Evolutionary conservation across 139 green algal genomes (phyloP), one percentile per base, ranked within the genome.

Genomic region (Limnomonas spitsbergensis): DNA sequence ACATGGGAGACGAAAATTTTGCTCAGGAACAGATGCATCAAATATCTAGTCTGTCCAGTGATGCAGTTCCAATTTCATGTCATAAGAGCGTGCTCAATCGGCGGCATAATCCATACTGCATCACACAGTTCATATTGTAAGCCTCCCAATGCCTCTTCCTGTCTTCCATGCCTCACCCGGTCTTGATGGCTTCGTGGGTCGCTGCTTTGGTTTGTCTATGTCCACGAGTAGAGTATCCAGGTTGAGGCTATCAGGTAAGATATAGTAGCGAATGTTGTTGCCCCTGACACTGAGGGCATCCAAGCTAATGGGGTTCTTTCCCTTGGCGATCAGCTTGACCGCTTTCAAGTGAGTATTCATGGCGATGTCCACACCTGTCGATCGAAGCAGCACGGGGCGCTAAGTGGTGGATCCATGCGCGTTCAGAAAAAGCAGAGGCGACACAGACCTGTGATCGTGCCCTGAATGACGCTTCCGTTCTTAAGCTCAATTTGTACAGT

Each of bases 261-360:
- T 98, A 86, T 95, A 98, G 85, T 98, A 99, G 24, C 94, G 80
- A 69, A 97, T 95, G 39, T 86, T 94, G 81, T 92, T 93, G n/a
- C 92, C 92, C 9, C 93, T 88, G 2, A 98, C 86, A 82, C 91
- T 96, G 79, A 99, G 87, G 27, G 96, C 87, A 66, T 98, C 94
- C 36, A 99, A 76, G 20, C 68, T 90, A 24, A 97, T 75, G 0
- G 96, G 89, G 81, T 93, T 94, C 78, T 95, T 94, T 4, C 96
- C 96, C 52, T 95, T 95, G 0, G 91, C 82, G n/a, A 95, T 95
- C 38, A 99, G 81, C 87, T 98, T 99, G 0, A 99, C 95, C 2
- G 85, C 87, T 75, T 98, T 98, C 20, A 99, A 73, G 82, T 99
- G 96, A 4, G 95, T 99, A 88, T 99, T 99, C 96, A 99, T 99